Conservation (phyloP, 345 rosid genomes). For the Conringia planisiliqua region DNA sequence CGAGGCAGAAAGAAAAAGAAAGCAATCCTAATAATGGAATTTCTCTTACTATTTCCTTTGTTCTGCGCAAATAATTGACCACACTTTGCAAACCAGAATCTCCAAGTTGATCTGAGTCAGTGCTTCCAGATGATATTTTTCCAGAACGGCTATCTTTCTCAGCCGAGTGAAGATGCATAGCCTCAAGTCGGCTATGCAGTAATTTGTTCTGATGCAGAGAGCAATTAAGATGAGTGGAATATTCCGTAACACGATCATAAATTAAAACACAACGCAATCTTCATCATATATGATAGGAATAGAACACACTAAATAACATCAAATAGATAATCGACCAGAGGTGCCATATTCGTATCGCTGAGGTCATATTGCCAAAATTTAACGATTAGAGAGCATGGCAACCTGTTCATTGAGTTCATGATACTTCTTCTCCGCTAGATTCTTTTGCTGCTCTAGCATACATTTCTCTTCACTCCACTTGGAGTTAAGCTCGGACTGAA, state of each 20-base stretch:
- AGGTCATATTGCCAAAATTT: background rate
- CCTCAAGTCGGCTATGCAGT: constrained; percentile 78
- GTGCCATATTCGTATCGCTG: background rate
- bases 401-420: constrained; percentile 90
- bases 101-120: constrained; percentile 40
- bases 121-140: constrained; percentile 38
- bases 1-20: constrained; percentile 10
- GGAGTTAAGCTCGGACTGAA: constrained; percentile 61
- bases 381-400: constrained; percentile 7
- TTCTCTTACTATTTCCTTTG: constrained; percentile 77
- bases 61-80: constrained; percentile 72
- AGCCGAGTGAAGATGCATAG: constrained; percentile 73
- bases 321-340: background rate
- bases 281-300: background rate
- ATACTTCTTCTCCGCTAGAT: constrained; percentile 67
- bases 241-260: background rate
- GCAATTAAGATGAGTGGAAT: constrained; percentile 6
- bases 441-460: constrained; percentile 56
- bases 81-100: constrained; percentile 82
- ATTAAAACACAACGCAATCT: background rate
- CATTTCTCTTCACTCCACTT: constrained; percentile 71
- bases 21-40: constrained; percentile 1
- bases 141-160: constrained; percentile 68
- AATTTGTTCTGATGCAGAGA: constrained; percentile 57
- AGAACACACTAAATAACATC: background rate